Evolutionary conservation across 441 rosid genomes (phyloP).

Genomic region (Pelargonium citronellum): DNA sequence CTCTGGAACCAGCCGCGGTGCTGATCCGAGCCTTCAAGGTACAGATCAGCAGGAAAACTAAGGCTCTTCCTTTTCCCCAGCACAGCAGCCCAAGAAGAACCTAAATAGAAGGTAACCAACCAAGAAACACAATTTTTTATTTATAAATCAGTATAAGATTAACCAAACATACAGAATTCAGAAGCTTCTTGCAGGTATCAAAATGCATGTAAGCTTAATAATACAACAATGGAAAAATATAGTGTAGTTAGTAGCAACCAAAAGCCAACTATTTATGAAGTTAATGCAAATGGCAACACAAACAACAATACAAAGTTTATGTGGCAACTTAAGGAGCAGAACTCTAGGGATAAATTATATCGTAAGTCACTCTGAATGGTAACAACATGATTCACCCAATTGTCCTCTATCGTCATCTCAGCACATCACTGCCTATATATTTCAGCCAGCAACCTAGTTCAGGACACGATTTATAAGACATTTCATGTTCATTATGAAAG

Average conservation of each 20-base stretch:
- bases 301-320: not conserved
- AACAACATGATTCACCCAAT: not conserved
- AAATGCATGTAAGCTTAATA: constrained; percentile 12
- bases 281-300: not conserved
- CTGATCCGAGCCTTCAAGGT: constrained; percentile 98
- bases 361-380: not conserved
- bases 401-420: not conserved
- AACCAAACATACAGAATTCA: constrained; percentile 7
- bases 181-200: constrained; percentile 8
- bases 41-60: constrained; percentile 79
- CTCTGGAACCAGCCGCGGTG: constrained; percentile 99
- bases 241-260: not conserved
- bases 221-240: not conserved
- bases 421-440: not conserved
- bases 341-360: too few relatives aligned
- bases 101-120: constrained; percentile 31
- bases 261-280: not conserved
- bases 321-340: too few relatives aligned
- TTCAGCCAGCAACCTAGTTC: not conserved
- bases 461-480: not conserved
- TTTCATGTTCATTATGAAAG: too few relatives aligned
- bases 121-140: constrained; percentile 20
- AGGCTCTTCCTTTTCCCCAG: constrained; percentile 61
- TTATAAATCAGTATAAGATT: constrained; percentile 6
- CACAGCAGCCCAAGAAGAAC: constrained; percentile 99